Evolutionary conservation across 352 stramenopile genomes (phyloP).

Genomic region (Blastocystis sp.): DNA sequence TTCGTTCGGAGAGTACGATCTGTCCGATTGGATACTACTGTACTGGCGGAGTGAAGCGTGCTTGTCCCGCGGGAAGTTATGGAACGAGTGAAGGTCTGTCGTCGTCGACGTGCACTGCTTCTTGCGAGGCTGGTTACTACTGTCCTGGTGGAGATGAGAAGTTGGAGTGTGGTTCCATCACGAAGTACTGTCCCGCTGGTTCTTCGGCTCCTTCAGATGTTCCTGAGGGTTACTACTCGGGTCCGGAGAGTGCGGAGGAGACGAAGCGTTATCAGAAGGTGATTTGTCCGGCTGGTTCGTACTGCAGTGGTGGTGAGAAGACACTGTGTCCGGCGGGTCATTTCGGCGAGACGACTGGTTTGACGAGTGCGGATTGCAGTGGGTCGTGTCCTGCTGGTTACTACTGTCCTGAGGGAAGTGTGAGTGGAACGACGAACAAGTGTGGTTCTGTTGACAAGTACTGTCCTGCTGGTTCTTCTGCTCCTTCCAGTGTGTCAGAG

Average conservation of each 20-base stretch:
- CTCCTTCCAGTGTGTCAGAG: too few relatives aligned
- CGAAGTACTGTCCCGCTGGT: too few relatives aligned
- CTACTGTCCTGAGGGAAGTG: conserved; percentile 20
- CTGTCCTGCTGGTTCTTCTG: too few relatives aligned
- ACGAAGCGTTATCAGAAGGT: too few relatives aligned
- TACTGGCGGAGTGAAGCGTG: neutral
- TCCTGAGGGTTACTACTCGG: too few relatives aligned
- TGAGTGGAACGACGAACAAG: neutral
- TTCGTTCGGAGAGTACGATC: neutral
- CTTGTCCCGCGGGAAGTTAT: conserved; percentile 42
- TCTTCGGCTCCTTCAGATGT: too few relatives aligned
- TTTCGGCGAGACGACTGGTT: neutral
- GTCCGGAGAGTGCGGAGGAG: too few relatives aligned
- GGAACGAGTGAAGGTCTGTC: neutral
- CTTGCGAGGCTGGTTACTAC: conserved; percentile 17
- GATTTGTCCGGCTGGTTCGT: neutral
- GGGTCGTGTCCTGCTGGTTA: conserved; percentile 24
- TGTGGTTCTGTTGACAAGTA: neutral
- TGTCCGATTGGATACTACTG: conserved; percentile 32
- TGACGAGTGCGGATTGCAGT: neutral
- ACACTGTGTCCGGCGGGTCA: conserved; percentile 8
- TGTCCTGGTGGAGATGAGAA: neutral
- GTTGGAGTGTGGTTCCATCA: too few relatives aligned
- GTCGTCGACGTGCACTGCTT: neutral
- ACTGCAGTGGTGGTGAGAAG: conserved; percentile 13